These are phyloP conservation scores for Cyberlindnera sargentensis DNA, from an alignment of 805 yeast genomes.

Conservation along the genomic window DNA sequence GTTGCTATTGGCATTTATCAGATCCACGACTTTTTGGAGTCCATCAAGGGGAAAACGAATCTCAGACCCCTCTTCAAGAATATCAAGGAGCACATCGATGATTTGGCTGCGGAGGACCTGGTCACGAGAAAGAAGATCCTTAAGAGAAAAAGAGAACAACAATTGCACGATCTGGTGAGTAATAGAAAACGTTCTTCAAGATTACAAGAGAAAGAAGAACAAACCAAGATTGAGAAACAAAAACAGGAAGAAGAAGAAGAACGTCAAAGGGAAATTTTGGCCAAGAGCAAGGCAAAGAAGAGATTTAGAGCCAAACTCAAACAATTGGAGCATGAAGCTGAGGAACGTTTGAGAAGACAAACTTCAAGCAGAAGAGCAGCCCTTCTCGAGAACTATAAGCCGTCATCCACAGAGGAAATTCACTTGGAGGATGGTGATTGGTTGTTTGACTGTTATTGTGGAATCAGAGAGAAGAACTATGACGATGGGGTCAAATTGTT, in stretches of 20 bases:
- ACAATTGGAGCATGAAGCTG: conserved; percentile 18
- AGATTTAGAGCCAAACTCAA: conserved; percentile 18
- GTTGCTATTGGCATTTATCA: conserved; percentile 39
- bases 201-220: conserved; percentile 63
- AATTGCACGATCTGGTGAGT: conserved; percentile 54
- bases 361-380: conserved; percentile 17
- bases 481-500: conserved; percentile 31
- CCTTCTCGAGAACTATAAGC: conserved; percentile 25
- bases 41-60: conserved; percentile 25
- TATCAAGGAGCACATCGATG: conserved; percentile 28
- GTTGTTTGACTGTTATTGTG: conserved; percentile 33
- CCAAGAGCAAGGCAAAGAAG: conserved; percentile 35
- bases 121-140: conserved; percentile 46
- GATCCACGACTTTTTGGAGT: conserved; percentile 27
- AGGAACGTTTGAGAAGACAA: conserved; percentile 18
- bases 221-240: conserved; percentile 36
- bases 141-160: conserved; percentile 54
- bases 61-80: conserved; percentile 26
- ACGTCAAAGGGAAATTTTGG: conserved; percentile 28
- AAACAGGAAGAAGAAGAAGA: conserved; percentile 28
- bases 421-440: conserved; percentile 31
- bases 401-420: conserved; percentile 9
- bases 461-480: conserved; percentile 27
- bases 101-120: conserved; percentile 37
- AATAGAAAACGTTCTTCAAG: conserved; percentile 71